These are phyloP conservation scores for Aspergillus costaricaensis DNA, from an alignment of 2,329 filamentous ascomycete genomes.

Conservation along the genomic window DNA sequence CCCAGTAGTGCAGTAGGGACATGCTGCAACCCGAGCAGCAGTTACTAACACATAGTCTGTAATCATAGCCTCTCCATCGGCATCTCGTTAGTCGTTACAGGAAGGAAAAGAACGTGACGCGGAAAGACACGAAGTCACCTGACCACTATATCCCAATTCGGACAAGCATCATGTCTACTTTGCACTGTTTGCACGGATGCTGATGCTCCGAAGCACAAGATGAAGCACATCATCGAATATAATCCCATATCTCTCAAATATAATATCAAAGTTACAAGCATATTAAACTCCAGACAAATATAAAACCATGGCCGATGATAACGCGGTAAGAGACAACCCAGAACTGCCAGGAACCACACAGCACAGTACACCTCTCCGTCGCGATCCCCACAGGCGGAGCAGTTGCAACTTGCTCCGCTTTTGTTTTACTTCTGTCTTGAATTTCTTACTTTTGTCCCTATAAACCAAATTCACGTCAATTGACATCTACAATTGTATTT, in stretches of 20 bases:
- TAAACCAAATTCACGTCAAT: not conserved
- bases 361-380: slow-evolving; percentile 8
- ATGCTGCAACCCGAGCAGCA: slow-evolving; percentile 22
- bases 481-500: too few species aligned
- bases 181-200: slow-evolving; percentile 24
- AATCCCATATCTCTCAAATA: not conserved
- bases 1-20: slow-evolving; percentile 42
- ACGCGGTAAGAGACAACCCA: slow-evolving; percentile 19
- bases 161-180: slow-evolving; percentile 12
- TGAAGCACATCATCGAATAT: not conserved
- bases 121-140: slow-evolving; percentile 34
- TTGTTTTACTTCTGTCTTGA: not conserved
- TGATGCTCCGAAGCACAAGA: not conserved
- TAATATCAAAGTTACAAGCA: not conserved
- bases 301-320: slow-evolving; percentile 18
- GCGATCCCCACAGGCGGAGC: slow-evolving; percentile 7
- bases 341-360: not conserved
- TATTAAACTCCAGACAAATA: not conserved
- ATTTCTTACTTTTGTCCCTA: not conserved
- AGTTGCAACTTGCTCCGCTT: slow-evolving; percentile 4
- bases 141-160: slow-evolving; percentile 19
- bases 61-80: not conserved
- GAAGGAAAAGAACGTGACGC: slow-evolving; percentile 6
- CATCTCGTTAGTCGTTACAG: too few species aligned
- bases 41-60: not conserved